Conservation (phyloP, 345 rosid species). For the Psidium guajava region DNA sequence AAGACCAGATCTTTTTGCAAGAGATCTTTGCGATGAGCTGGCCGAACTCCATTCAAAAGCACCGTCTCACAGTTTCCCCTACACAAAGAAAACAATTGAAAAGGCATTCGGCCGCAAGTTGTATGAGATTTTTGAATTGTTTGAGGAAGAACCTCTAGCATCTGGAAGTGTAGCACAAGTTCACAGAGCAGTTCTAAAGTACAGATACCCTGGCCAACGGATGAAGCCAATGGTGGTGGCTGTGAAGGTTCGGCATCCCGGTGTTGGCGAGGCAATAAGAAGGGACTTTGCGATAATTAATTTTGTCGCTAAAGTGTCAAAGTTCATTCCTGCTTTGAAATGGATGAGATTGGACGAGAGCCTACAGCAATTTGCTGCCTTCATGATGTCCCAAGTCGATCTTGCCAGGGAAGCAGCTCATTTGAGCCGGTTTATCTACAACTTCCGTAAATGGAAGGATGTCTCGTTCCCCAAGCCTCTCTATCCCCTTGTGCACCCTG, state of each 20-base stretch:
- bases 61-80: constrained; percentile 83
- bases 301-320: constrained; percentile 56
- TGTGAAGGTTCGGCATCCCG: constrained; percentile 98
- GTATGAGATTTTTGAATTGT: constrained; percentile 68
- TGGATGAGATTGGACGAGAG: constrained; percentile 98
- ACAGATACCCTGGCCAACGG: constrained; percentile 66
- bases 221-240: constrained; percentile 71
- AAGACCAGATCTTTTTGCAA: constrained; percentile 84
- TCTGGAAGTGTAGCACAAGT: constrained; percentile 99
- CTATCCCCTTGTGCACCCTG: constrained; percentile 91
- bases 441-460: constrained; percentile 85
- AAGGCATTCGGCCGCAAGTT: constrained; percentile 86
- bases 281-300: constrained; percentile 84
- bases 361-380: constrained; percentile 87
- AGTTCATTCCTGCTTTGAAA: constrained; percentile 57
- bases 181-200: constrained; percentile 72
- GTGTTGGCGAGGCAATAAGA: constrained; percentile 87
- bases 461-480: constrained; percentile 98
- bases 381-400: constrained; percentile 98
- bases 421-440: constrained; percentile 83
- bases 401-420: constrained; percentile 99
- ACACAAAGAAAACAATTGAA: constrained; percentile 72
- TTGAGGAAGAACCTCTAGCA: constrained; percentile 93
- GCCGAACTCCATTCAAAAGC: constrained; percentile 86
- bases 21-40: constrained; percentile 78